phyloP scores from a whole-genome alignment of 108 stramenopile species.

The Conticribra guillardii region DNA sequence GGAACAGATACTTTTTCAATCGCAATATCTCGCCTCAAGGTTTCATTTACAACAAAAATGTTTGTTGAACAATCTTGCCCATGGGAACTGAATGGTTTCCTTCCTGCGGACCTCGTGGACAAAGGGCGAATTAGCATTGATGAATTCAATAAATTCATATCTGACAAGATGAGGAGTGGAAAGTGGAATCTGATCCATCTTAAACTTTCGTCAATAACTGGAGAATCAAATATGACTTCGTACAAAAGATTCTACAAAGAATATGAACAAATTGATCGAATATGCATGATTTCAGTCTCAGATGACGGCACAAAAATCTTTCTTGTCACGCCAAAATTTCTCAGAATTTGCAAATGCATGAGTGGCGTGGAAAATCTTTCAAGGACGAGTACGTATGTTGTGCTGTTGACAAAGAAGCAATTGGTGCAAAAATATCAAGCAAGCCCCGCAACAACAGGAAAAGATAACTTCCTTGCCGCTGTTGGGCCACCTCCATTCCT shows the following conservation, averaged over 20 bases:
- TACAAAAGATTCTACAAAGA: conserved; percentile 71
- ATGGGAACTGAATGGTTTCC: conserved; percentile 34
- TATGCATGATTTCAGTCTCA: conserved; percentile 64
- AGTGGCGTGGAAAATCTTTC: conserved; percentile 35
- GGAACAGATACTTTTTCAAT: conserved; percentile 38
- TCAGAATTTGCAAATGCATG: conserved; percentile 40
- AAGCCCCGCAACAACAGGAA: not conserved
- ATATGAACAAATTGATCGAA: conserved; percentile 67
- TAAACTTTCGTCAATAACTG: conserved; percentile 47
- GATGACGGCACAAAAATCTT: conserved; percentile 64
- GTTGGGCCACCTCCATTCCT: too few species aligned
- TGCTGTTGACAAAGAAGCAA: conserved; percentile 58
- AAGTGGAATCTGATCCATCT: conserved; percentile 54
- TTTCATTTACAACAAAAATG: conserved; percentile 45
- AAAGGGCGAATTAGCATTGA: conserved; percentile 61
- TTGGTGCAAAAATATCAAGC: not conserved
- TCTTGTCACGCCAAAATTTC: conserved; percentile 74
- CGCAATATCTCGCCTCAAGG: conserved; percentile 32
- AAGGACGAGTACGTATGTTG: conserved; percentile 63
- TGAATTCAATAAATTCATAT: conserved; percentile 64
- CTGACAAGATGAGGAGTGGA: conserved; percentile 59
- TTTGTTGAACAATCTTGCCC: conserved; percentile 27
- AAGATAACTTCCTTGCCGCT: not conserved
- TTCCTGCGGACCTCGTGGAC: conserved; percentile 55
- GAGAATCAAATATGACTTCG: conserved; percentile 41